A percentile compares a stretch with the other conserved stretches of the same genome.
Conservation (phyloP, 1,284 basidiomycete species). For the Papiliotrema fonsecae region DNA sequence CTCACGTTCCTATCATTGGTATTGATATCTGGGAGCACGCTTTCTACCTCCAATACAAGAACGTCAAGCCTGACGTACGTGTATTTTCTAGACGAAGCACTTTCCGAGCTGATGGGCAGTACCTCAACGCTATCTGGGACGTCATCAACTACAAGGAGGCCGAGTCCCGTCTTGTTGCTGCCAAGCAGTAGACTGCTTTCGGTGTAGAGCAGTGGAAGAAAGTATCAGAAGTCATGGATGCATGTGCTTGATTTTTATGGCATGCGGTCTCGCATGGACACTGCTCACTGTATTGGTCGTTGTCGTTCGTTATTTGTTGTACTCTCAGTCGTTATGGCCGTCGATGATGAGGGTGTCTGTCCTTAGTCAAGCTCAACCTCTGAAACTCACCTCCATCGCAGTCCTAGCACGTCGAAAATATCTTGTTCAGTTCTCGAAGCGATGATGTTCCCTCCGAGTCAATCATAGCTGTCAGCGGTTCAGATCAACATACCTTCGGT, state of each 20-base stretch:
- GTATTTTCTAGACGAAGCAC: not conserved
- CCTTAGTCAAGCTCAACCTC: not conserved
- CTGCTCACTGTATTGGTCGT: too few species aligned
- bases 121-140: constrained; percentile 85
- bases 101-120: constrained; percentile 51
- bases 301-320: too few species aligned
- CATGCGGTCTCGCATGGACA: too few species aligned
- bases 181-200: constrained; percentile 16
- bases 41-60: constrained; percentile 84
- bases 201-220: not conserved
- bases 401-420: constrained; percentile 67
- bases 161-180: constrained; percentile 65
- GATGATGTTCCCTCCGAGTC: constrained; percentile 59
- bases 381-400: constrained; percentile 38
- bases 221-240: not conserved
- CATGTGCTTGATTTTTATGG: too few species aligned
- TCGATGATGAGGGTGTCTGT: constrained; percentile 29
- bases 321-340: constrained; percentile 17
- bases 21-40: constrained; percentile 81
- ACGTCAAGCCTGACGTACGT: constrained; percentile 80
- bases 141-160: constrained; percentile 91
- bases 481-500: constrained; percentile 55
- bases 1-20: constrained; percentile 84
- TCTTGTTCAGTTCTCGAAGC: constrained; percentile 78
- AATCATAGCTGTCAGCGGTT: not conserved